Percentiles rank a stretch among this genome's conserved stretches.
These are phyloP conservation scores for Dovyalis caffra DNA, from an alignment of 345 rosid species.

Conservation along the genomic window DNA sequence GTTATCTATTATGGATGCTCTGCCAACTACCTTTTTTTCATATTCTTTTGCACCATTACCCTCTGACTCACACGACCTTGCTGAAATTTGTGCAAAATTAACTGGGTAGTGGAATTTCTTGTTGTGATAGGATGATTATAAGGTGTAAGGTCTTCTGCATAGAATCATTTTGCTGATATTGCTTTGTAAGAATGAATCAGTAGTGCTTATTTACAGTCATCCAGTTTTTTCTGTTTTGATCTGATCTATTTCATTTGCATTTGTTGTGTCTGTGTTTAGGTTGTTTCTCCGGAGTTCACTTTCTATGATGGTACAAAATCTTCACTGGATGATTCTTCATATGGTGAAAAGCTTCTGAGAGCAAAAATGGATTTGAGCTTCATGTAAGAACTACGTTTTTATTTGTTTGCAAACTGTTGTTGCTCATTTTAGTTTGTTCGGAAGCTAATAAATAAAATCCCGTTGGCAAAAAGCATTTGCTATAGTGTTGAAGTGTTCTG, in stretches of 20 bases:
- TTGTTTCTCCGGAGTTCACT: slow-evolving; percentile 91
- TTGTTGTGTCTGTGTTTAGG: slow-evolving; percentile 41
- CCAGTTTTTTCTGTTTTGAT: not conserved
- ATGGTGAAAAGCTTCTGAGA: slow-evolving; percentile 89
- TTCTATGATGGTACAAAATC: slow-evolving; percentile 95
- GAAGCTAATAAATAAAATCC: not conserved
- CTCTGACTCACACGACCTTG: too few species aligned
- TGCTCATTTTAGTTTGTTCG: not conserved
- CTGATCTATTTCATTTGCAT: not conserved
- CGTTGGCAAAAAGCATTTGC: not conserved
- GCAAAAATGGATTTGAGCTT: slow-evolving; percentile 94
- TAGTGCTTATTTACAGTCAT: too few species aligned
- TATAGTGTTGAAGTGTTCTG: too few species aligned
- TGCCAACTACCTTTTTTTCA: too few species aligned
- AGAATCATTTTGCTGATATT: too few species aligned
- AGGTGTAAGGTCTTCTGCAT: too few species aligned
- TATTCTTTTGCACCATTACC: too few species aligned
- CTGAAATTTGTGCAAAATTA: too few species aligned
- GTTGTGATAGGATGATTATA: too few species aligned
- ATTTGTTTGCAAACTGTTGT: not conserved
- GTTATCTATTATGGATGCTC: too few species aligned
- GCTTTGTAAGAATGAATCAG: too few species aligned
- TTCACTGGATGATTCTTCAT: slow-evolving; percentile 68
- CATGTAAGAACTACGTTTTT: slow-evolving; percentile 56
- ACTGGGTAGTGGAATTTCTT: too few species aligned